Evolutionary conservation across 1,284 basidiomycete genomes (phyloP).

Genomic region (Exsudoporus floridanus): DNA sequence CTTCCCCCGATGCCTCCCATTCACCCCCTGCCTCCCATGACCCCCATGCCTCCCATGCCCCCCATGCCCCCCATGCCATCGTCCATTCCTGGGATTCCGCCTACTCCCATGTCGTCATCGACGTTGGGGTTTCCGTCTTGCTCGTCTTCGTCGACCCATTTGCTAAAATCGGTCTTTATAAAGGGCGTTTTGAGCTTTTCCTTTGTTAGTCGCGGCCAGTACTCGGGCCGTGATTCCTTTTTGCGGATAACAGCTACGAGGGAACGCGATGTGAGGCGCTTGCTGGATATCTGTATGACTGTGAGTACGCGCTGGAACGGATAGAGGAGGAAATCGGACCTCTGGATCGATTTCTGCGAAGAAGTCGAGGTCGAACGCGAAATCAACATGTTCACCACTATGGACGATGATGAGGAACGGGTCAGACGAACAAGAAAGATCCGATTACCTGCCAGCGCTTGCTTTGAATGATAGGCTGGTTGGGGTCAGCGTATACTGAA

Average conservation of each 20-base stretch:
- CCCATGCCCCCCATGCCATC: too few relatives aligned
- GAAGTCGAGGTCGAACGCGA: constrained; percentile 72
- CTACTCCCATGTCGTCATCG: constrained; percentile 46
- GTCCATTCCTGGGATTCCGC: constrained; percentile 38
- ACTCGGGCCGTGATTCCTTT: constrained; percentile 73
- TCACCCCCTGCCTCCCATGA: too few relatives aligned
- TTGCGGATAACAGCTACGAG: constrained; percentile 74
- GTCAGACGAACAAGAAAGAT: not conserved
- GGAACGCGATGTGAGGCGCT: constrained; percentile 64
- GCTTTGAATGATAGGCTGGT: constrained; percentile 71
- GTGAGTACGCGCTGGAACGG: constrained; percentile 8
- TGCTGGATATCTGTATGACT: constrained; percentile 57
- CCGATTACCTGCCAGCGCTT: constrained; percentile 65
- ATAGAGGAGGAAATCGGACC: constrained; percentile 41
- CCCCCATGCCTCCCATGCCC: constrained; percentile 20
- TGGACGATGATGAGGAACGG: constrained; percentile 32
- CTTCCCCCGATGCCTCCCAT: too few relatives aligned
- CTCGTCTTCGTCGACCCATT: constrained; percentile 96
- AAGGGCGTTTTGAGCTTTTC: constrained; percentile 77
- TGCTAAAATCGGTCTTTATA: constrained; percentile 89
- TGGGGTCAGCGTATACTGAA: constrained; percentile 65
- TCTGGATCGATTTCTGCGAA: constrained; percentile 74
- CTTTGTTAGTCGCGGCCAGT: constrained; percentile 89
- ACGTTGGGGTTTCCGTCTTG: constrained; percentile 62
- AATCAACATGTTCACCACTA: constrained; percentile 61